Base-by-base conservation (phyloP, 2,329 filamentous ascomycete species). In the Cladophialophora yegresii region DNA sequence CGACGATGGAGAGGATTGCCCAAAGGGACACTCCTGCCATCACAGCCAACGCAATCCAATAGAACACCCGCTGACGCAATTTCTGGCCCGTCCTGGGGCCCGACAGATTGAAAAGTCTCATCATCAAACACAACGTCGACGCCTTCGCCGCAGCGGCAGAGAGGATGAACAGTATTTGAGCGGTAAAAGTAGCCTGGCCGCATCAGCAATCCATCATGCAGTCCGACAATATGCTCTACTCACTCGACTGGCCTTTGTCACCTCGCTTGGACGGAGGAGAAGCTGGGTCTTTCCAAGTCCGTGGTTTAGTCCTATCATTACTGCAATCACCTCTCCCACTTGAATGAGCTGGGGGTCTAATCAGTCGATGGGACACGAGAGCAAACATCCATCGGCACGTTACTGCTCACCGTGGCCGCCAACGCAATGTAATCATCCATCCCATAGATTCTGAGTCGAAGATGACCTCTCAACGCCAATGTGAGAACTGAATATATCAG, bases 91-190 rank as follows among this genome's bases (percentile, higher is more conserved):
- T 28, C 33, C 63, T 68, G 20, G 65, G 59, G 13, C 68, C 68
- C 22, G 45, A 59, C 36, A 70, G 47, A 33, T 70, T 70, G 60
- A 70, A 70, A 9, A 76, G 67, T 12, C 73, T 70, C 62, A 69
- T 67, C 53, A 76, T 67, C 12, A 76, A 67, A n/a, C 71, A 69
- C 1, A 70, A 61, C 1, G 74, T 70, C 0, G 74, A 74, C 7
- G 69, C 54, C 58, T 76, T 76, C 4, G 73, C 72, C 12, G 67
- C 68, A 8, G 69, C 63, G 47, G 73, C 72, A 3, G 70, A 70
- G 13, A 71, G 54, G 36, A 75, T 58, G 58, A 74, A 74, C 1
- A 75, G 66, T 23, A 73, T 50, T 60, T 71, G 64, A 32, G 65
- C 65, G 22, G 60, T 13, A 49, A 66, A 63, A 9, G 54, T 54